Percentiles rank a stretch among this genome's conserved stretches.
These are phyloP conservation scores for Sporodiniella umbellata DNA, from an alignment of 371 early-diverging fungal genomes.

Conservation along the genomic window DNA sequence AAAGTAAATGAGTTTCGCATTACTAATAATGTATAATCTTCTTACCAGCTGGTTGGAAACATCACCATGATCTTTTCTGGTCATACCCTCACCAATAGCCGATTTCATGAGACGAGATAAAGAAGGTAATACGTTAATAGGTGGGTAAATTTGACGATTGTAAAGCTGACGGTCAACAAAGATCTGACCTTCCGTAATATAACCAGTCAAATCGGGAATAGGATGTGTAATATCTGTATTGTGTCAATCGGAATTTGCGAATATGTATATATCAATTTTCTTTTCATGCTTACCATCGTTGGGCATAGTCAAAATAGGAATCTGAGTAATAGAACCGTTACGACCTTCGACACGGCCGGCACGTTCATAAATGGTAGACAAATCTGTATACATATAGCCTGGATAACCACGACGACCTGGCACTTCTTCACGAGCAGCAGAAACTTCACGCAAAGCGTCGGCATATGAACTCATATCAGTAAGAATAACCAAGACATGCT, in stretches of 20 bases:
- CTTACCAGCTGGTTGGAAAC: conserved; percentile 98
- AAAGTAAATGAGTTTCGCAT: background rate
- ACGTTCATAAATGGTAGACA: conserved; percentile 99
- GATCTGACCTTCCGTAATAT: conserved; percentile 99
- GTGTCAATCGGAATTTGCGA: too few species aligned
- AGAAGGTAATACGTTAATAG: conserved; percentile 99
- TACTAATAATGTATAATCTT: too few species aligned
- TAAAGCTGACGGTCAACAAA: conserved; percentile 99
- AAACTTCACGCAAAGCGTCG: conserved; percentile 99
- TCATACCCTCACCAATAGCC: conserved; percentile 99
- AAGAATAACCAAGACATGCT: conserved; percentile 99
- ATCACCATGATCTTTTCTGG: conserved; percentile 99
- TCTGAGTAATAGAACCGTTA: conserved; percentile 99
- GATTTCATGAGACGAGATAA: conserved; percentile 99
- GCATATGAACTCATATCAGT: conserved; percentile 99
- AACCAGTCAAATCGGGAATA: conserved; percentile 99
- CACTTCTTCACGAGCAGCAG: conserved; percentile 99
- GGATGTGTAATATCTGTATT: conserved; percentile 98
- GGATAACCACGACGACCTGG: conserved; percentile 99
- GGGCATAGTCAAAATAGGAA: conserved; percentile 99
- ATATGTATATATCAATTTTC: too few species aligned
- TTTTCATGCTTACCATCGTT: conserved; percentile 91
- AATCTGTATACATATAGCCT: conserved; percentile 99
- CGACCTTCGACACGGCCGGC: conserved; percentile 99
- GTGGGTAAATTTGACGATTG: conserved; percentile 99